These are phyloP conservation scores for Ramularia endophylla DNA, from an alignment of 2,329 filamentous ascomycete genomes.

Conservation along the genomic window DNA sequence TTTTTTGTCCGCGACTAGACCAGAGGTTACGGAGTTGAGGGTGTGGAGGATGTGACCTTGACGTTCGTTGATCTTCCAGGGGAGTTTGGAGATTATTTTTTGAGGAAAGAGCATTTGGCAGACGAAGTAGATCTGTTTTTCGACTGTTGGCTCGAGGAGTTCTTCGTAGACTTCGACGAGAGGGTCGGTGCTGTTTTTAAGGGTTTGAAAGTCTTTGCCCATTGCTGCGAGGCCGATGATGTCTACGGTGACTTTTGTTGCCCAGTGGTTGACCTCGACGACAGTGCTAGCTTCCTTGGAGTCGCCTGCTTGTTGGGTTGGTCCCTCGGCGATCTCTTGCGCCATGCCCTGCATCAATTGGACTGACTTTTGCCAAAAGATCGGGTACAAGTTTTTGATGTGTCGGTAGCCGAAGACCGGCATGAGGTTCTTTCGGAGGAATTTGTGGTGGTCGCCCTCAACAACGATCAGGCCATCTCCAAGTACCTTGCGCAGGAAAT, in stretches of 20 bases:
- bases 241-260: constrained; percentile 41
- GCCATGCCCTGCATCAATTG: constrained; percentile 62
- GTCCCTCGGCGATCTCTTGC: constrained; percentile 37
- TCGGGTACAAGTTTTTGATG: constrained; percentile 74
- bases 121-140: constrained; percentile 44
- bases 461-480: constrained; percentile 48
- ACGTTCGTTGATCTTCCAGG: constrained; percentile 43
- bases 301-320: constrained; percentile 6
- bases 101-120: constrained; percentile 34
- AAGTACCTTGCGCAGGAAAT: constrained; percentile 44
- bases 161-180: constrained; percentile 40
- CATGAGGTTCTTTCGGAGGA: constrained; percentile 64
- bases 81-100: constrained; percentile 37
- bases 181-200: constrained; percentile 38
- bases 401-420: constrained; percentile 83
- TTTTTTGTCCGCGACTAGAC: constrained; percentile 46
- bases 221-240: constrained; percentile 43
- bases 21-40: constrained; percentile 38
- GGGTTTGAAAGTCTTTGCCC: constrained; percentile 38
- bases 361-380: constrained; percentile 73
- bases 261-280: constrained; percentile 39
- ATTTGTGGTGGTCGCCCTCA: constrained; percentile 46
- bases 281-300: constrained; percentile 15
- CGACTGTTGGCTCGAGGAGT: constrained; percentile 40
- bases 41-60: constrained; percentile 23